Conservation (phyloP, 176 grass and related monocot genomes). For the Dendrocalamus sinicus region DNA sequence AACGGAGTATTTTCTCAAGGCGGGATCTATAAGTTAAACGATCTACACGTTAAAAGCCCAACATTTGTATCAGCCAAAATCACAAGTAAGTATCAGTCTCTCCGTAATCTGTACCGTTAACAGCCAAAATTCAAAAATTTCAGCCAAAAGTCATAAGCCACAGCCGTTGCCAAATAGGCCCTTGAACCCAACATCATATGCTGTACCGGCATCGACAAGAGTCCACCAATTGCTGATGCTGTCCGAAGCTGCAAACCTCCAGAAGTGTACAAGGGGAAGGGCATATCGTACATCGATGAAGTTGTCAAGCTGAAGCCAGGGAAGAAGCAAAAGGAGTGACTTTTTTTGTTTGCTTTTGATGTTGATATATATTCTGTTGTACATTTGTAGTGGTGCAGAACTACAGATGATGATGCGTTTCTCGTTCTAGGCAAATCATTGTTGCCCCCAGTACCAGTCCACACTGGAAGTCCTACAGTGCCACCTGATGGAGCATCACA, state of each 20-base stretch:
- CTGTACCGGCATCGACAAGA: constrained; percentile 56
- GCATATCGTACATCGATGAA: constrained; percentile 72
- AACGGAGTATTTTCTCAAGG: too few species aligned
- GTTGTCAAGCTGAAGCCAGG: constrained; percentile 71
- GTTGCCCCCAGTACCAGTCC: background rate
- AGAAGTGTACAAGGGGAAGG: constrained; percentile 72
- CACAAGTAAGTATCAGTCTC: too few species aligned
- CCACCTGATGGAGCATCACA: background rate
- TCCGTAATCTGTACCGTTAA: too few species aligned
- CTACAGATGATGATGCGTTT: background rate
- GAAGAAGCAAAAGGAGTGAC: constrained; percentile 64
- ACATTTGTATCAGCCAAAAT: too few species aligned
- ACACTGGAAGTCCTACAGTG: background rate
- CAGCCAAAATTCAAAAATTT: too few species aligned
- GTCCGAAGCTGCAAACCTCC: constrained; percentile 69
- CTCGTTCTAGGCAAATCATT: background rate
- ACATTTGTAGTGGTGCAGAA: background rate
- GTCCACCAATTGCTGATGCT: constrained; percentile 58
- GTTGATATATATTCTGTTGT: background rate
- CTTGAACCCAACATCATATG: constrained; percentile 72
- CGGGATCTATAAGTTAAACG: too few species aligned
- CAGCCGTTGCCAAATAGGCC: too few species aligned
- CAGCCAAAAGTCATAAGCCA: too few species aligned
- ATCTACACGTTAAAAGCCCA: too few species aligned
- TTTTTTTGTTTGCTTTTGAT: background rate